These are phyloP conservation scores for Cyamopsis tetragonoloba DNA, from an alignment of 306 rosid species.

Conservation along the genomic window DNA sequence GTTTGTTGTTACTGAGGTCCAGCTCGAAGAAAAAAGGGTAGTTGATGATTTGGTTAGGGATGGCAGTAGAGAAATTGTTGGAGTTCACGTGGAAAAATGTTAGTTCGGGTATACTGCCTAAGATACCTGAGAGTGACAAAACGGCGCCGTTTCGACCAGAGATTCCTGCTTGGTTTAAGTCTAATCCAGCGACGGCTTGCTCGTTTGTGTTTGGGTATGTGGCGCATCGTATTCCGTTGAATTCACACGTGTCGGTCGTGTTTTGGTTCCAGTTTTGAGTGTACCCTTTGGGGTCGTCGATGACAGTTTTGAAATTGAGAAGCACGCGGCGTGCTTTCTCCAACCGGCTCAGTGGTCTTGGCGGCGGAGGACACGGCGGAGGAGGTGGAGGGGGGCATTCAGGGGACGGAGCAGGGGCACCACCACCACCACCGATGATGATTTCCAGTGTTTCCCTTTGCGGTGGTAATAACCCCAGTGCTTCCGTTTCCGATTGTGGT, in stretches of 20 bases:
- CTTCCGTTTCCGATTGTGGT: conserved; percentile 29
- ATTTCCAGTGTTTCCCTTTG: conserved; percentile 38
- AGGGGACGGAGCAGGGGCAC: conserved; percentile 25
- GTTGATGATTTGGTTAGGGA: conserved; percentile 5
- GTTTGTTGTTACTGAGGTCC: conserved; percentile 70
- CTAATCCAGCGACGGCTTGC: conserved; percentile 35
- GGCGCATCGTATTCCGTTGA: conserved; percentile 36
- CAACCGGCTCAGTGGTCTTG: conserved; percentile 9
- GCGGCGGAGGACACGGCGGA: background rate
- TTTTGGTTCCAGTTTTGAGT: conserved; percentile 8
- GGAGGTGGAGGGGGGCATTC: background rate
- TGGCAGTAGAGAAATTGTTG: conserved; percentile 39
- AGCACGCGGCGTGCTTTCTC: conserved; percentile 17
- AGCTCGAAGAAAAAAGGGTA: conserved; percentile 52
- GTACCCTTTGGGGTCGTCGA: background rate
- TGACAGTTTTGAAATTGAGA: background rate
- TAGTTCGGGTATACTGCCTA: conserved; percentile 35
- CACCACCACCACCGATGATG: conserved; percentile 39
- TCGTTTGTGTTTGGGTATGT: background rate
- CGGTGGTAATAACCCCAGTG: conserved; percentile 7
- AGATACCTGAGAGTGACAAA: conserved; percentile 23
- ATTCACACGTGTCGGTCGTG: background rate
- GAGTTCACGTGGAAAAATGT: conserved; percentile 75
- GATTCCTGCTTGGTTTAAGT: conserved; percentile 38
- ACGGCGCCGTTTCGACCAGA: background rate